Conservation (phyloP, 2,329 filamentous ascomycete genomes). For the Fusarium subglutinans region DNA sequence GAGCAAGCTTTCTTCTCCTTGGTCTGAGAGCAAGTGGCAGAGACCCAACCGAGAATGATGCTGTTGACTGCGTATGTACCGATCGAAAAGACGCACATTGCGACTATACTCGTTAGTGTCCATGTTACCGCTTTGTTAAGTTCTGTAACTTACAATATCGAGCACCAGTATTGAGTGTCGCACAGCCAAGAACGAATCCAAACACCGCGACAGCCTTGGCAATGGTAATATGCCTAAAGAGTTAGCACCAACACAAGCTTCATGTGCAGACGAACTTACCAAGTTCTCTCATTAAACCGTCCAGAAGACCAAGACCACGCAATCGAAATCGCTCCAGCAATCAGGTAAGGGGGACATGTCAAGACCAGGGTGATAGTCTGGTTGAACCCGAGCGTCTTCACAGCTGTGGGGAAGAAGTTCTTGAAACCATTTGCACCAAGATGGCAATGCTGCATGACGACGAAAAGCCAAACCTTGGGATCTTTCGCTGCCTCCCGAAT, state of each 20-base stretch:
- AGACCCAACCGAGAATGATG: slow-evolving; percentile 56
- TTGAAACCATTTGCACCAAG: slow-evolving; percentile 58
- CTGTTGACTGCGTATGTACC: slow-evolving; percentile 54
- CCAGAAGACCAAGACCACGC: slow-evolving; percentile 51
- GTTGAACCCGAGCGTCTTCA: slow-evolving; percentile 39
- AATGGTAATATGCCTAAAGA: slow-evolving; percentile 50
- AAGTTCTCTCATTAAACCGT: slow-evolving; percentile 56
- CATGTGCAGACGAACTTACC: slow-evolving; percentile 8
- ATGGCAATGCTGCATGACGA: slow-evolving; percentile 61
- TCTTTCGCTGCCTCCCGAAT: slow-evolving; percentile 55
- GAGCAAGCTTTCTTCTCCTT: slow-evolving; percentile 54
- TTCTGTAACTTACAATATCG: slow-evolving; percentile 12
- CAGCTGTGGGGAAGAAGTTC: slow-evolving; percentile 41
- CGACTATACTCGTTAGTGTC: neutral
- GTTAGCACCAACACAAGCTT: neutral
- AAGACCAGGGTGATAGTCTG: slow-evolving; percentile 41
- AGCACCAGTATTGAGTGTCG: slow-evolving; percentile 34
- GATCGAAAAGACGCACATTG: slow-evolving; percentile 51
- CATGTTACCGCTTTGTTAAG: fast-evolving
- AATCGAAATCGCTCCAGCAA: slow-evolving; percentile 44
- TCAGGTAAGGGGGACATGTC: slow-evolving; percentile 54
- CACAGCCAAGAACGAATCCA: slow-evolving; percentile 37
- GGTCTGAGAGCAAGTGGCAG: slow-evolving; percentile 53
- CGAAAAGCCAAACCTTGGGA: slow-evolving; percentile 58
- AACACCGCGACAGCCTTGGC: slow-evolving; percentile 52